Evolutionary conservation across 768 basidiomycete genomes (phyloP).

Genomic region (Lactifluus pinguis): DNA sequence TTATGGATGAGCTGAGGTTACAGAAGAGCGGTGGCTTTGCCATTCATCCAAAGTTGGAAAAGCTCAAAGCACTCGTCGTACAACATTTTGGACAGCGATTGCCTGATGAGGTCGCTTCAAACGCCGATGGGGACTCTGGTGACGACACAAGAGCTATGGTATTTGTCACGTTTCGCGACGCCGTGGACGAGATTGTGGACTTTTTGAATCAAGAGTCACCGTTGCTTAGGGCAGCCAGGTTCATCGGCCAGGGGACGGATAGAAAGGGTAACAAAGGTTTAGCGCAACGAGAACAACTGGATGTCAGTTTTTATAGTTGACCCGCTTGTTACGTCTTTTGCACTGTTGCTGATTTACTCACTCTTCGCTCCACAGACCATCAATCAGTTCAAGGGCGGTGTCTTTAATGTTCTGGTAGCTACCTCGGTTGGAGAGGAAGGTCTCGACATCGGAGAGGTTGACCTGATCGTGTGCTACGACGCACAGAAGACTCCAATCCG

Average conservation of each 20-base stretch:
- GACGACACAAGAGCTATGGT: conserved; percentile 77
- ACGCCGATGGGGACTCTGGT: conserved; percentile 12
- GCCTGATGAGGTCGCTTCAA: conserved; percentile 19
- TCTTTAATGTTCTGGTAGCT: conserved; percentile 87
- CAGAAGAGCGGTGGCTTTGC: conserved; percentile 45
- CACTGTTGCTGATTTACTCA: not conserved
- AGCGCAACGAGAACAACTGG: conserved; percentile 84
- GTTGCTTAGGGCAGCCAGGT: conserved; percentile 70
- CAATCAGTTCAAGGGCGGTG: conserved; percentile 75
- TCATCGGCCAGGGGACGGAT: conserved; percentile 86
- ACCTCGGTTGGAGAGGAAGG: conserved; percentile 98
- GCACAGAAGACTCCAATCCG: conserved; percentile 93
- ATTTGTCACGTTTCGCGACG: conserved; percentile 84
- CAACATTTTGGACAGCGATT: conserved; percentile 64
- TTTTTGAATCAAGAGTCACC: conserved; percentile 68
- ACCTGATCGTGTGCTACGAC: conserved; percentile 94
- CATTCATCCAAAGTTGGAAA: conserved; percentile 90
- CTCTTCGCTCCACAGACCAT: conserved; percentile 50
- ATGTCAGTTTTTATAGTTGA: conserved; percentile 38
- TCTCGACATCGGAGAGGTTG: conserved; percentile 95
- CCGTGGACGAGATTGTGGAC: conserved; percentile 85
- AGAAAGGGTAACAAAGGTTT: conserved; percentile 83
- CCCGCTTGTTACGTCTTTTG: not conserved
- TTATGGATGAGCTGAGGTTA: conserved; percentile 60
- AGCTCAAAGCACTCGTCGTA: conserved; percentile 59